phyloP scores from a whole-genome alignment of 1,139 yeast species.

The Geotrichum phurueaensis region DNA sequence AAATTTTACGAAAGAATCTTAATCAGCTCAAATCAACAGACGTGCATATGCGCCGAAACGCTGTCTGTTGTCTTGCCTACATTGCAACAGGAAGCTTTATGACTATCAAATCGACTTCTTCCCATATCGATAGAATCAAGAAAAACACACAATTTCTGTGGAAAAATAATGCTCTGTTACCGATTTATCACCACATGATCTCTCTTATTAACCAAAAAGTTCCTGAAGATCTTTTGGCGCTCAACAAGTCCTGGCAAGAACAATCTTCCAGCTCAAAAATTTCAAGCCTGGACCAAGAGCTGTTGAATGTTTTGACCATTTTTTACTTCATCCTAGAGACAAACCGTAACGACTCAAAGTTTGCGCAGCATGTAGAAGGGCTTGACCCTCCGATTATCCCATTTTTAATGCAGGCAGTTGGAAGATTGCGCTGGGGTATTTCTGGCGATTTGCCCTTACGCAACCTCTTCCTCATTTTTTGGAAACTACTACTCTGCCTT shows the following conservation, averaged over 20 bases:
- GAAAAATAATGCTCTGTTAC: conserved; percentile 22
- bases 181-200: conserved; percentile 23
- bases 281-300: conserved; percentile 25
- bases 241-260: conserved; percentile 8
- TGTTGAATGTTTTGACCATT: conserved; percentile 47
- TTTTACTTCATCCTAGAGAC: conserved; percentile 46
- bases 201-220: conserved; percentile 20
- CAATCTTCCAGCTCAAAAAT: conserved; percentile 3
- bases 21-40: conserved; percentile 5
- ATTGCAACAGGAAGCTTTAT: conserved; percentile 42
- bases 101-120: conserved; percentile 30
- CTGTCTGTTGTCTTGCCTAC: conserved; percentile 32
- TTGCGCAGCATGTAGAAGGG: conserved; percentile 30
- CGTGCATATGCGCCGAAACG: conserved; percentile 5
- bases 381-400: conserved; percentile 39
- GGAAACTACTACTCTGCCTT: conserved; percentile 55
- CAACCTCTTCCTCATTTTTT: conserved; percentile 44
- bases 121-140: conserved; percentile 39
- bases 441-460: conserved; percentile 39
- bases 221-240: conserved; percentile 19
- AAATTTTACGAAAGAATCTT: conserved; percentile 16
- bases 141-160: conserved; percentile 28
- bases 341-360: conserved; percentile 27
- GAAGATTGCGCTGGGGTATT: conserved; percentile 58
- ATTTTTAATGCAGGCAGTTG: conserved; percentile 48